Evolutionary conservation across 2,329 filamentous ascomycete genomes (phyloP).

Genomic region (Amphichorda felina): DNA sequence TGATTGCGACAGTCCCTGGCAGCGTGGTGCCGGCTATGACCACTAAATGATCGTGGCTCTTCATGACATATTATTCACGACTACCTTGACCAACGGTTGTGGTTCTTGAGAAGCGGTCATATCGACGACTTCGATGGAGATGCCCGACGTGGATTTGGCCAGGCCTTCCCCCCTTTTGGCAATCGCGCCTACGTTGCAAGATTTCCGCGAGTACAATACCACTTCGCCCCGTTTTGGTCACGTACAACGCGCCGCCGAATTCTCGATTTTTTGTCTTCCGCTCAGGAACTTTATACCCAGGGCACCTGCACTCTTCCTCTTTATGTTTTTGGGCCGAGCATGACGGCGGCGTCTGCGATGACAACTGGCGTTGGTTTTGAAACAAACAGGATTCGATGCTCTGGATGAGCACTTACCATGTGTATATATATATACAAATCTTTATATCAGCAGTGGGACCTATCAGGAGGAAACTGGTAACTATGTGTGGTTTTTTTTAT

Average conservation of each 20-base stretch:
- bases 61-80: constrained; percentile 1
- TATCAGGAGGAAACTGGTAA: background rate
- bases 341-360: constrained; percentile 2
- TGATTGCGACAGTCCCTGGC: constrained; percentile 24
- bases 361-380: constrained; percentile 1
- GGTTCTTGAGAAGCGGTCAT: background rate
- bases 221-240: no score
- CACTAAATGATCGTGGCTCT: constrained; percentile 2
- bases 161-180: no score
- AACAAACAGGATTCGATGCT: background rate
- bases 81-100: background rate
- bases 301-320: no score
- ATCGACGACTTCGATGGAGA: no score
- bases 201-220: no score
- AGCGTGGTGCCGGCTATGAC: constrained; percentile 32
- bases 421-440: no score
- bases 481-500: background rate
- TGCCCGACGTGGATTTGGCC: no score
- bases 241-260: background rate
- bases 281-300: no score
- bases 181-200: no score
- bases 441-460: background rate
- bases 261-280: background rate
- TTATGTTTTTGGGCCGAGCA: background rate
- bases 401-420: background rate